These are phyloP conservation scores for Dianthus caryophyllus DNA, from an alignment of 148 eudicot genomes.

Conservation along the genomic window DNA sequence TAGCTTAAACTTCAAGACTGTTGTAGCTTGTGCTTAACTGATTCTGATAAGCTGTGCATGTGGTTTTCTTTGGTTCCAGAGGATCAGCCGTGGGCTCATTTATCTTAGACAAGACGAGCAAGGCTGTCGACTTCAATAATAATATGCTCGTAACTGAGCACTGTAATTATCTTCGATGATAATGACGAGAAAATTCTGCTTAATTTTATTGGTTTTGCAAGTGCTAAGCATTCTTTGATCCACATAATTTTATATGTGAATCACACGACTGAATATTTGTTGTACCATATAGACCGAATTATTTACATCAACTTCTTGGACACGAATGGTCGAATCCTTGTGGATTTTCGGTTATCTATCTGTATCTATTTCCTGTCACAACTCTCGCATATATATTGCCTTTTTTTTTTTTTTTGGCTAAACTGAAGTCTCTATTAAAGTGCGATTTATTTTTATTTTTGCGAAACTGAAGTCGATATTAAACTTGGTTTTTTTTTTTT, in stretches of 20 bases:
- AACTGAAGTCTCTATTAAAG: too few relatives aligned
- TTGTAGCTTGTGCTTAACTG: neutral
- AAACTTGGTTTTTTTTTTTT: too few relatives aligned
- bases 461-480: too few relatives aligned
- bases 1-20: too few relatives aligned
- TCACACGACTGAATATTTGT: neutral
- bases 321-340: neutral
- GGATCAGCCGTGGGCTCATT: slow-evolving; percentile 47
- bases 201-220: slow-evolving; percentile 16
- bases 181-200: slow-evolving; percentile 10
- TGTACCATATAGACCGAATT: slow-evolving; percentile 17
- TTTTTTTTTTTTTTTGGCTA: too few relatives aligned
- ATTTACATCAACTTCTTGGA: slow-evolving; percentile 1
- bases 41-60: neutral
- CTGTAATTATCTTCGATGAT: slow-evolving; percentile 17
- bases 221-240: slow-evolving; percentile 32
- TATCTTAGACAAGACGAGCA: slow-evolving; percentile 58
- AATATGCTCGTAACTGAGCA: slow-evolving; percentile 4
- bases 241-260: slow-evolving; percentile 22
- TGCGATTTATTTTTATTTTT: too few relatives aligned
- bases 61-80: slow-evolving; percentile 31
- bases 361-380: too few relatives aligned
- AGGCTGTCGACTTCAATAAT: slow-evolving; percentile 50
- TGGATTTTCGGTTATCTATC: too few relatives aligned
- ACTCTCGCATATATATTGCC: too few relatives aligned